These are phyloP conservation scores for Deinandra increscens DNA, from an alignment of 129 eudicot genomes.

Conservation along the genomic window DNA sequence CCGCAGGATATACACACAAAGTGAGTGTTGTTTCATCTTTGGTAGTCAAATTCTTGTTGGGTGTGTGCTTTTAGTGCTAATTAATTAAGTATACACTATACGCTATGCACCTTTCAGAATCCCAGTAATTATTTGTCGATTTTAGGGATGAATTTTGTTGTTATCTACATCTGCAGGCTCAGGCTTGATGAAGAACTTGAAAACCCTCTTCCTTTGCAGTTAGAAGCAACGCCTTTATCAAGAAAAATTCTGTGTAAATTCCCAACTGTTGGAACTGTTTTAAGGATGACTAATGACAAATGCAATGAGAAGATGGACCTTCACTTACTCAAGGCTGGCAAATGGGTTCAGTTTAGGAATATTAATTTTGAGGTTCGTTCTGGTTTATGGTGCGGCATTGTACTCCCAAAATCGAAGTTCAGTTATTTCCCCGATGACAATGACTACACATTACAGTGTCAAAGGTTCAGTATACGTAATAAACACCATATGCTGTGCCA, in stretches of 20 bases:
- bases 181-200: constrained; percentile 68
- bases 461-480: constrained; percentile 49
- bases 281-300: constrained; percentile 49
- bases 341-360: constrained; percentile 67
- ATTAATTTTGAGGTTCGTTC: constrained; percentile 46
- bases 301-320: constrained; percentile 53
- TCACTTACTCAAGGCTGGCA: constrained; percentile 46
- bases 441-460: constrained; percentile 37
- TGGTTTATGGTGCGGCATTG: constrained; percentile 70
- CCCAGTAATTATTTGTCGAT: not conserved
- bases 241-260: constrained; percentile 64
- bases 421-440: constrained; percentile 61
- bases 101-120: not conserved
- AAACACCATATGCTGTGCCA: not conserved
- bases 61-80: not conserved
- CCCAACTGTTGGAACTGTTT: constrained; percentile 72
- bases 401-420: constrained; percentile 56
- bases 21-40: constrained; percentile 50
- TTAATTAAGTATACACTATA: not conserved
- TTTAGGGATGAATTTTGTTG: not conserved
- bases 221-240: constrained; percentile 52
- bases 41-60: constrained; percentile 14
- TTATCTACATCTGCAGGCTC: constrained; percentile 44
- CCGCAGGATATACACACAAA: constrained; percentile 45
- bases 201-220: constrained; percentile 58